Percentiles rank a stretch among this genome's conserved stretches.
Evolutionary conservation across 768 basidiomycete species (phyloP).

Genomic region (Hypholoma fasciculare): DNA sequence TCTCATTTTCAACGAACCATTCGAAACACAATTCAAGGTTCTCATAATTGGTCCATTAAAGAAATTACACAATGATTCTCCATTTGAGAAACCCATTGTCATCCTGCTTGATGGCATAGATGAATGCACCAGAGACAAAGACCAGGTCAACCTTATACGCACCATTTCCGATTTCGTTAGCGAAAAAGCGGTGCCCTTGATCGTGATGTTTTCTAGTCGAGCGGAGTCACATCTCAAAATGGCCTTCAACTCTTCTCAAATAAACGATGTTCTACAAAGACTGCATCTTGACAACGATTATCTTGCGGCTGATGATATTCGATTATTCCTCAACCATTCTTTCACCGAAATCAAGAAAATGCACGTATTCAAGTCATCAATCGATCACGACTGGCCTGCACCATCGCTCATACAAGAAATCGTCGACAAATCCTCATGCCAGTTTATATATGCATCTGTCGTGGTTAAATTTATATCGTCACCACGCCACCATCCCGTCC

Average conservation of each 20-base stretch:
- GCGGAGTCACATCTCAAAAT: not conserved
- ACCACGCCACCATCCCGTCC: not conserved
- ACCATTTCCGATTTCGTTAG: not conserved
- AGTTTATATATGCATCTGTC: not conserved
- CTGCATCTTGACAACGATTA: not conserved
- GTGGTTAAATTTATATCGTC: not conserved
- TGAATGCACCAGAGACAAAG: too few relatives aligned
- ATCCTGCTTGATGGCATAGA: too few relatives aligned
- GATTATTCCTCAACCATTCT: not conserved
- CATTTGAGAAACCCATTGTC: too few relatives aligned
- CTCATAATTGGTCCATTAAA: not conserved
- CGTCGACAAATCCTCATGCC: not conserved
- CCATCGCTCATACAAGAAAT: not conserved
- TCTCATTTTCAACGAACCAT: too few relatives aligned
- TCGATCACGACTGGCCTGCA: too few relatives aligned
- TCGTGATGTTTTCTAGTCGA: not conserved
- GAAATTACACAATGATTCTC: not conserved
- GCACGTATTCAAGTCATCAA: too few relatives aligned
- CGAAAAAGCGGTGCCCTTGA: not conserved
- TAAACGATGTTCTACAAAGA: not conserved
- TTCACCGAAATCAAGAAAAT: too few relatives aligned
- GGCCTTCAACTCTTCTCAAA: not conserved
- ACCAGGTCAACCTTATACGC: too few relatives aligned
- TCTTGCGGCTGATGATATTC: not conserved
- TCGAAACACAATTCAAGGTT: too few relatives aligned